phyloP scores from a whole-genome alignment of 1,139 yeast species.

The Pichia sp. region DNA sequence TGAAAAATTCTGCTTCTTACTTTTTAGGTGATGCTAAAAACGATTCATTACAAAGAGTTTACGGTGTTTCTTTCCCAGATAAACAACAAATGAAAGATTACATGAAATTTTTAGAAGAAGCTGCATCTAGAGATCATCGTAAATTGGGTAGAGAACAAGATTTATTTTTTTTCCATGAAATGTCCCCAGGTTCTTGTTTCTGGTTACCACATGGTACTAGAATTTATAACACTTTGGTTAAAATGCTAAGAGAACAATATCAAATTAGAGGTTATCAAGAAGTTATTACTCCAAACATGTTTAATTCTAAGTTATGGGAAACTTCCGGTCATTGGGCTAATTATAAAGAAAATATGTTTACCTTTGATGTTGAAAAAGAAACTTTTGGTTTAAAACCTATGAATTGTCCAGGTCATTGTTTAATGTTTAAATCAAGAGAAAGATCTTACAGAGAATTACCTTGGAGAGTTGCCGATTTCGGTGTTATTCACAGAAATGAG shows the following conservation, averaged over 20 bases:
- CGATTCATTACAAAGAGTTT: conserved; percentile 94
- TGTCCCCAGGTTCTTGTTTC: conserved; percentile 96
- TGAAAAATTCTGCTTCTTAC: conserved; percentile 95
- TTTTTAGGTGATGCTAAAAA: conserved; percentile 90
- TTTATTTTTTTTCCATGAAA: conserved; percentile 86
- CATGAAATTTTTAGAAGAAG: conserved; percentile 91
- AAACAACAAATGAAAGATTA: conserved; percentile 95
- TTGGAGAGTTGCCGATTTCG: conserved; percentile 82
- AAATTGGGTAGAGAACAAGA: conserved; percentile 96
- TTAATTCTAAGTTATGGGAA: conserved; percentile 92
- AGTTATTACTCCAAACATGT: conserved; percentile 97
- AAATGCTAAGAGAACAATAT: conserved; percentile 74
- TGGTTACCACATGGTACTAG: conserved; percentile 99
- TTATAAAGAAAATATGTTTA: conserved; percentile 93
- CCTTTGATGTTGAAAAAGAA: conserved; percentile 94
- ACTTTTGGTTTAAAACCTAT: conserved; percentile 88
- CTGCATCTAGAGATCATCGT: conserved; percentile 95
- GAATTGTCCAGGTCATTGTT: conserved; percentile 98
- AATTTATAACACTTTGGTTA: conserved; percentile 80
- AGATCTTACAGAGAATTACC: conserved; percentile 90
- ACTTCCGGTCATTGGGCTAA: conserved; percentile 98
- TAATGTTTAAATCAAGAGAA: conserved; percentile 75
- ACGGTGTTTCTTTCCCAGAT: conserved; percentile 98
- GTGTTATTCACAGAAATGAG: conserved; percentile 92
- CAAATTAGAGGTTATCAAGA: conserved; percentile 91